These are phyloP conservation scores for Zymoseptoria passerinii DNA, from an alignment of 2,329 filamentous ascomycete species.

Conservation along the genomic window DNA sequence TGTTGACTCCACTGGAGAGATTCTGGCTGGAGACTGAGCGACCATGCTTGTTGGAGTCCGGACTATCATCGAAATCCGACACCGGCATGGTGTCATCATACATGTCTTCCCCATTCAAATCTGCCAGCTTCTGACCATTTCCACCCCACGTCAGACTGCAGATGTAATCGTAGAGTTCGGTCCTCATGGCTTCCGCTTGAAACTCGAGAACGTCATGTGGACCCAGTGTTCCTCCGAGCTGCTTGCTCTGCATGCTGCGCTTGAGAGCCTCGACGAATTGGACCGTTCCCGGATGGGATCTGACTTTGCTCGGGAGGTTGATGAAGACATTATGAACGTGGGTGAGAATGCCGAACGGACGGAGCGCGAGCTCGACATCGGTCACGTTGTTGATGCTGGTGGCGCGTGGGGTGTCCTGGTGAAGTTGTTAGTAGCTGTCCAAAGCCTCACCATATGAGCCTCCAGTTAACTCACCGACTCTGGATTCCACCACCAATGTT, in stretches of 20 bases:
- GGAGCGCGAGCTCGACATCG: slow-evolving; percentile 24
- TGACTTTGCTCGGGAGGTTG: slow-evolving; percentile 15
- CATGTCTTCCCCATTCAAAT: neutral
- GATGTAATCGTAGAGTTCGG: slow-evolving; percentile 1
- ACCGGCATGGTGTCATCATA: neutral
- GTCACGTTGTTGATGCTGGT: slow-evolving; percentile 19
- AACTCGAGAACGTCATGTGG: neutral
- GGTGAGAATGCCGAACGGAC: slow-evolving; percentile 17
- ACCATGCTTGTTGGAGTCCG: neutral
- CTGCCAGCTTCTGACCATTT: neutral
- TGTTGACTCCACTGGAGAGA: neutral
- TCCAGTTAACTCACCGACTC: neutral
- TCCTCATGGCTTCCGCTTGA: slow-evolving; percentile 2
- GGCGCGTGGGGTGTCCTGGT: slow-evolving; percentile 11
- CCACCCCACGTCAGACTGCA: neutral
- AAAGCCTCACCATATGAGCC: neutral
- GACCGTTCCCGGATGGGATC: slow-evolving; percentile 7
- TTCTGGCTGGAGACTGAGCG: neutral
- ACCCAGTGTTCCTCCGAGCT: neutral
- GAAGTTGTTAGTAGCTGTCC: neutral
- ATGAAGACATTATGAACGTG: slow-evolving; percentile 20
- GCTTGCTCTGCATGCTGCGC: slow-evolving; percentile 12
- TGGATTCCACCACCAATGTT: slow-evolving; percentile 22
- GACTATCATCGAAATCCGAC: neutral
- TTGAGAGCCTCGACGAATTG: slow-evolving; percentile 16